Conservation (phyloP, 495 filamentous ascomycete genomes). For the Xylaria scruposa region DNA sequence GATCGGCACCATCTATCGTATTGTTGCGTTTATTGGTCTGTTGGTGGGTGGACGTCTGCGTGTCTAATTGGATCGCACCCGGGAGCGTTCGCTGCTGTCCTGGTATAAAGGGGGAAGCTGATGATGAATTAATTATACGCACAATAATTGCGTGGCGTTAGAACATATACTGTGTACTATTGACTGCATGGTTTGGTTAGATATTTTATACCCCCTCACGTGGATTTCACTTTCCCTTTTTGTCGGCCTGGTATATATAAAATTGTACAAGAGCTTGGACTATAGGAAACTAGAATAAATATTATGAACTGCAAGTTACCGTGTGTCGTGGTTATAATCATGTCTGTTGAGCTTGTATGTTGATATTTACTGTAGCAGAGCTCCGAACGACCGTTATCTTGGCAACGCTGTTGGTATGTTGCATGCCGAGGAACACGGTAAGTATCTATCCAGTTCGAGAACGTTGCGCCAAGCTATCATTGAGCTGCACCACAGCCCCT, state of each 20-base stretch:
- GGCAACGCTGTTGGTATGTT: no score
- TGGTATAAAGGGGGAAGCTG: background rate
- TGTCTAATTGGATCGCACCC: conserved; percentile 14
- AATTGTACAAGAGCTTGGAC: background rate
- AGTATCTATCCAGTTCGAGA: background rate
- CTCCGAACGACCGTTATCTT: no score
- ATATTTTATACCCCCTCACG: background rate
- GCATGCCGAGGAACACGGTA: no score
- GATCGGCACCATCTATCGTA: conserved; percentile 49
- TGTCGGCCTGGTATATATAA: background rate
- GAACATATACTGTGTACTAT: background rate
- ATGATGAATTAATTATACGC: background rate
- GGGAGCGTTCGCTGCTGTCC: background rate
- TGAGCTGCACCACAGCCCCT: background rate
- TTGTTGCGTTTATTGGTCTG: conserved; percentile 52
- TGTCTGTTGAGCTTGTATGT: background rate
- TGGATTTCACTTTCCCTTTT: background rate
- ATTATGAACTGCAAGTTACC: background rate
- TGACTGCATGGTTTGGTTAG: background rate
- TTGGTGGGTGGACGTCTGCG: conserved; percentile 36
- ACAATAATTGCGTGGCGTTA: background rate
- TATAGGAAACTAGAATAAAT: background rate
- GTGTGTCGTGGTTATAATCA: background rate
- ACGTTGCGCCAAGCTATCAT: background rate
- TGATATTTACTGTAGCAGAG: no score